Conservation (phyloP, 441 rosid genomes). For the Aquilaria agallochum region DNA sequence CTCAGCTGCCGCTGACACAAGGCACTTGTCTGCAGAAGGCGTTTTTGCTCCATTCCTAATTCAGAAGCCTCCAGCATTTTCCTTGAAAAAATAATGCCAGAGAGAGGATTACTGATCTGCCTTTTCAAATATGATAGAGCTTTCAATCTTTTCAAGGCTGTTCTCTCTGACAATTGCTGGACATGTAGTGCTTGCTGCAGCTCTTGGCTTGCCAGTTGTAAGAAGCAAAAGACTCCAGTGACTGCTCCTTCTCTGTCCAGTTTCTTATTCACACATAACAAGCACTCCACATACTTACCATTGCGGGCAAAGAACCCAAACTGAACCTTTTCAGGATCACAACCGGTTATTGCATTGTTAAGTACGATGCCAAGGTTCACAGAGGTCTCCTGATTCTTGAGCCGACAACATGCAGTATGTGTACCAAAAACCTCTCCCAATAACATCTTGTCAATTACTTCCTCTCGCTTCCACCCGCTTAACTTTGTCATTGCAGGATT, state of each 20-base stretch:
- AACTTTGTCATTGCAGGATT: slow-evolving; percentile 79
- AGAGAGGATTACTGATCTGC: slow-evolving; percentile 74
- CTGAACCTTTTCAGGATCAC: slow-evolving; percentile 67
- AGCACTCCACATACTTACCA: slow-evolving; percentile 78
- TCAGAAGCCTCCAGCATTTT: slow-evolving; percentile 73
- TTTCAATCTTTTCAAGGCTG: slow-evolving; percentile 70
- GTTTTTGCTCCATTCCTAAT: slow-evolving; percentile 66
- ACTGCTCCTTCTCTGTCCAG: slow-evolving; percentile 71
- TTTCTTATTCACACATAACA: slow-evolving; percentile 80
- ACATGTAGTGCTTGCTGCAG: slow-evolving; percentile 89
- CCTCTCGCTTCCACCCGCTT: slow-evolving; percentile 85
- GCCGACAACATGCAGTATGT: slow-evolving; percentile 66
- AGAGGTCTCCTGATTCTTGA: slow-evolving; percentile 80
- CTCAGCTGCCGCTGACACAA: slow-evolving; percentile 77
- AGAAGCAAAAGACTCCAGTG: slow-evolving; percentile 86
- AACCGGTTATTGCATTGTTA: slow-evolving; percentile 68
- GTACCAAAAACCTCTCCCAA: slow-evolving; percentile 85
- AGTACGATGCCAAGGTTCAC: slow-evolving; percentile 73
- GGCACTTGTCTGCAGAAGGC: slow-evolving; percentile 62
- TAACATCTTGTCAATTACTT: slow-evolving; percentile 85
- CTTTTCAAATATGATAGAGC: slow-evolving; percentile 70
- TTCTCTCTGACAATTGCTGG: slow-evolving; percentile 78
- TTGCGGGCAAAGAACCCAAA: slow-evolving; percentile 68
- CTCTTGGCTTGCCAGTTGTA: slow-evolving; percentile 91
- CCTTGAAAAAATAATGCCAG: slow-evolving; percentile 68